These are phyloP conservation scores for Pythium biforme DNA, from an alignment of 352 stramenopile species.

Conservation along the genomic window DNA sequence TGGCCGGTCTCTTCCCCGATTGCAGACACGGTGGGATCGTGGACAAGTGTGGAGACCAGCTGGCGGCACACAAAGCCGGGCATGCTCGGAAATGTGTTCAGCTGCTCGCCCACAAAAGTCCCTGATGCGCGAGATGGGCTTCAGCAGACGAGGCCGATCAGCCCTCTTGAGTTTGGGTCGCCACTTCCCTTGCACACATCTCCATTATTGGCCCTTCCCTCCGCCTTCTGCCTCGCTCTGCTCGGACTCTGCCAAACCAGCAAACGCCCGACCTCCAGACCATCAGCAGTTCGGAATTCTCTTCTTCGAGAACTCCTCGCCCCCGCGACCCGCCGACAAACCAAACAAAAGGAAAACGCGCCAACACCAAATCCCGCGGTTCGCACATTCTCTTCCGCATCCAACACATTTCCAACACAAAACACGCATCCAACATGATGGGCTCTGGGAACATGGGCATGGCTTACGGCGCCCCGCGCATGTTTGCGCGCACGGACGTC, in stretches of 20 bases:
- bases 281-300: conserved; percentile 9
- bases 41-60: not conserved
- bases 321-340: not conserved
- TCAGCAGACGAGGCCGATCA: not conserved
- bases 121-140: not conserved
- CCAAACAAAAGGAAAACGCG: not conserved
- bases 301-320: not conserved
- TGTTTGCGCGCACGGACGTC: conserved; percentile 31
- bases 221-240: no score
- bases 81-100: not conserved
- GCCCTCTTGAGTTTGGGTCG: not conserved
- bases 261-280: not conserved
- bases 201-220: not conserved
- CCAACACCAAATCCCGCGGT: not conserved
- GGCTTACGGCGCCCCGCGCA: conserved; percentile 27
- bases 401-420: not conserved
- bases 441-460: conserved; percentile 11
- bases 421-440: conserved; percentile 31
- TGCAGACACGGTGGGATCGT: not conserved
- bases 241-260: not conserved
- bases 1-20: not conserved
- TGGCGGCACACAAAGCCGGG: not conserved
- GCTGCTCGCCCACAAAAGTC: not conserved
- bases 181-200: not conserved
- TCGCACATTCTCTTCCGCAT: not conserved